phyloP scores from a whole-genome alignment of 371 early-diverging fungal genomes.

The Apophysomyces ossiformis region DNA sequence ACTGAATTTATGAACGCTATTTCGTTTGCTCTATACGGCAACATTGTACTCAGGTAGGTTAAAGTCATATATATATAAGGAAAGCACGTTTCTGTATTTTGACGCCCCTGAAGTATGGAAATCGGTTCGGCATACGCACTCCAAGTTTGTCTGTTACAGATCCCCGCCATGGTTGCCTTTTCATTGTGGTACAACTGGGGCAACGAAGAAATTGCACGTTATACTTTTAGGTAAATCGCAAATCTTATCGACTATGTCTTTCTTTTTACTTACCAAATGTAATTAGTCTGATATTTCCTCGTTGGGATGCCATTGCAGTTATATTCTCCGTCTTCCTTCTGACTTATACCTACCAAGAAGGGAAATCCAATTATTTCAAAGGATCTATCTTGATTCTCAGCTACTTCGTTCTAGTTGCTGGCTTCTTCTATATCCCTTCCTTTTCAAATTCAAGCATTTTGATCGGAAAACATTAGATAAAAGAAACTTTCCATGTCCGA shows the following conservation, averaged over 20 bases:
- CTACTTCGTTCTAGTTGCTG: slow-evolving; percentile 81
- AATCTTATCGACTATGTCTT: background rate
- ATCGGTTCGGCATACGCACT: slow-evolving; percentile 96
- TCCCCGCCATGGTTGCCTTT: slow-evolving; percentile 91
- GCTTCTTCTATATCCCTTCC: slow-evolving; percentile 77
- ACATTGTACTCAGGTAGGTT: slow-evolving; percentile 81
- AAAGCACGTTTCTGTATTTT: slow-evolving; percentile 1
- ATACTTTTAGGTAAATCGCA: slow-evolving; percentile 44
- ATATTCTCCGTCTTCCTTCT: slow-evolving; percentile 89
- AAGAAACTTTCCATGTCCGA: background rate
- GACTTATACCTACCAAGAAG: slow-evolving; percentile 91
- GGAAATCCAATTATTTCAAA: slow-evolving; percentile 95
- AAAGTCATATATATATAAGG: background rate
- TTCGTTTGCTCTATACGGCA: slow-evolving; percentile 90
- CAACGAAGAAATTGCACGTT: slow-evolving; percentile 37
- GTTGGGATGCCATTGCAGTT: slow-evolving; percentile 88
- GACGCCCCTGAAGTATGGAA: slow-evolving; percentile 65
- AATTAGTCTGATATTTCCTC: slow-evolving; percentile 91
- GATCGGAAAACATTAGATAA: background rate
- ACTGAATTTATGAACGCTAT: slow-evolving; percentile 98
- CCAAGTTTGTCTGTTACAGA: slow-evolving; percentile 93
- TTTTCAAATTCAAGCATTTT: slow-evolving; percentile 7
- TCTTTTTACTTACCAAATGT: background rate
- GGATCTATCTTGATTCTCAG: slow-evolving; percentile 88
- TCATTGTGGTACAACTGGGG: slow-evolving; percentile 72